Evolutionary conservation across 345 rosid genomes (phyloP), one percentile per base, ranked within the genome.

Genomic region (Linum trigynum): DNA sequence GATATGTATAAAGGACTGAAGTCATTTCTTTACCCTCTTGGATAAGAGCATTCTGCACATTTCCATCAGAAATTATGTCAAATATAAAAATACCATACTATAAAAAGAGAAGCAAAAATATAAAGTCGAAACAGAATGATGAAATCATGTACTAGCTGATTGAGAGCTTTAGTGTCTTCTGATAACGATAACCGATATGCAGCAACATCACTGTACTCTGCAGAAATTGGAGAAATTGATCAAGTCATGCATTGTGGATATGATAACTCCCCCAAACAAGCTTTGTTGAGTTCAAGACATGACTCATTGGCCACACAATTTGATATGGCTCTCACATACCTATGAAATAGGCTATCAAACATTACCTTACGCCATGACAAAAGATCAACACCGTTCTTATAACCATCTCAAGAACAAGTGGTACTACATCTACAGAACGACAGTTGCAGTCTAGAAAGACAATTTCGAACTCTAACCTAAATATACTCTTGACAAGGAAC

Each of bases 21-120:
- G 92, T 78, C 99, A 91, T 94, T 83, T 91, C 99, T 77, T 83
- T 88, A 57, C 99, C 99, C 78, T 94, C 99, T 71, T 87, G 88
- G 74, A 91, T 69, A 79, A 91, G 97, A 51, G 82, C 74, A 78
- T 85, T 87, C 99, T 94, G 91, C 77, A 80, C 38, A 53, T 23
- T 45, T 45, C 51, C 8, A 8, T 45, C 7, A 45, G 12, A 2
- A 5, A 45, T 2, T 43, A 56, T 67, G 50, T 16, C 73, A 72
- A 65, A 48, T 23, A 62, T 66, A 63, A 41, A 59, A 41, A 38
- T 17, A n/a, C 61, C 41, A 61, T 67, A 69, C 15, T 57, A 4
- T 40, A 36, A n/a, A 36, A 41, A 16, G 23, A 11, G 7, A 11
- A 11, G 9, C 1, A 60, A 37, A 67, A 2, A 7, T 2, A 8